Conservation (phyloP, 257 asterid species). For the Solanum chmielewskii region DNA sequence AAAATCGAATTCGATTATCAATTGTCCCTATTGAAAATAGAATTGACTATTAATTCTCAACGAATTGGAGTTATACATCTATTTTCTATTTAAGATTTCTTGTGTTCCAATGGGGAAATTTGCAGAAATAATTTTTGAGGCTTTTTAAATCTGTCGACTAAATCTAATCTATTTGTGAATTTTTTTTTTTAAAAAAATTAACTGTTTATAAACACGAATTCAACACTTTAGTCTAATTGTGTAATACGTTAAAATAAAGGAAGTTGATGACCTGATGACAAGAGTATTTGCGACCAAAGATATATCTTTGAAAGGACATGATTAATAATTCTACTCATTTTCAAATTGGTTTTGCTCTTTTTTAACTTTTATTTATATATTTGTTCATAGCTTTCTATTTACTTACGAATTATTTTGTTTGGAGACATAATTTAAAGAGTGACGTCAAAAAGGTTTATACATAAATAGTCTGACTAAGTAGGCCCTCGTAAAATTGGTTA, state of each 20-base stretch:
- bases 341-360: not conserved
- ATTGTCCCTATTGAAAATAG: not conserved
- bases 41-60: not conserved
- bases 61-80: too few species aligned
- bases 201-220: too few species aligned
- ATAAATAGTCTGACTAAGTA: not conserved
- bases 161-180: too few species aligned
- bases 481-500: not conserved
- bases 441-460: not conserved
- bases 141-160: too few species aligned
- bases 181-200: too few species aligned
- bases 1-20: not conserved
- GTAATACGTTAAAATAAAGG: too few species aligned
- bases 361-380: not conserved
- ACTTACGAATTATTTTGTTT: not conserved
- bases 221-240: too few species aligned
- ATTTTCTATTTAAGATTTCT: too few species aligned
- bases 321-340: not conserved
- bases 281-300: too few species aligned
- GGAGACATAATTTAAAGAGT: not conserved
- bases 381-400: not conserved
- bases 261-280: too few species aligned
- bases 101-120: too few species aligned
- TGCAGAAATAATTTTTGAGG: too few species aligned
- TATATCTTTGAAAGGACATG: not conserved